phyloP scores from a whole-genome alignment of 371 early-diverging fungal genomes.

The Circinella minor region DNA sequence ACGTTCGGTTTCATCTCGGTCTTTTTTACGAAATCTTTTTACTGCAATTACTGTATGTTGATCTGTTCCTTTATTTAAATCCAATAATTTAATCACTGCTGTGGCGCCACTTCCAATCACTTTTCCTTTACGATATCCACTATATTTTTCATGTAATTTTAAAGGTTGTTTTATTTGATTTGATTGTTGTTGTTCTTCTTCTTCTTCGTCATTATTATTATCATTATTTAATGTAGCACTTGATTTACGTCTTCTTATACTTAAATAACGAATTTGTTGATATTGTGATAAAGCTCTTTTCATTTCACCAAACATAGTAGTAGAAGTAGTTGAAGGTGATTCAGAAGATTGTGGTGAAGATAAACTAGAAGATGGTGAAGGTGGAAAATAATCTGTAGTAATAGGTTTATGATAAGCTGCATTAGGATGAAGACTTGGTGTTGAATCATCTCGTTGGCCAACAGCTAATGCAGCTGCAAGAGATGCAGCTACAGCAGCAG shows the following conservation, averaged over 20 bases:
- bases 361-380: constrained; percentile 18
- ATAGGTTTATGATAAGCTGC: constrained; percentile 13
- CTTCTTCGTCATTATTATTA: constrained; percentile 6
- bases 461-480: constrained; percentile 26
- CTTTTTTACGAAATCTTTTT: constrained; percentile 41
- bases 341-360: constrained; percentile 15
- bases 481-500: constrained; percentile 26
- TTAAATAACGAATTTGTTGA: constrained; percentile 22
- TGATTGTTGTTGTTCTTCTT: constrained; percentile 7
- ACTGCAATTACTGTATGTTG: constrained; percentile 29
- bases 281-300: constrained; percentile 28
- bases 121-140: constrained; percentile 20
- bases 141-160: constrained; percentile 24
- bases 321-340: constrained; percentile 24
- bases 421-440: constrained; percentile 22
- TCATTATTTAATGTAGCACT: neutral
- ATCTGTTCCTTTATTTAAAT: neutral
- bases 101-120: constrained; percentile 30
- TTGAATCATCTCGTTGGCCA: constrained; percentile 6
- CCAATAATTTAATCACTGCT: constrained; percentile 21
- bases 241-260: constrained; percentile 9
- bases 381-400: constrained; percentile 1
- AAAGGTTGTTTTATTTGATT: neutral
- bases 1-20: constrained; percentile 29
- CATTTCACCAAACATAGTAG: constrained; percentile 25